Base-by-base conservation (phyloP, 2,329 filamentous ascomycete species). In the Colletotrichum spinosum region DNA sequence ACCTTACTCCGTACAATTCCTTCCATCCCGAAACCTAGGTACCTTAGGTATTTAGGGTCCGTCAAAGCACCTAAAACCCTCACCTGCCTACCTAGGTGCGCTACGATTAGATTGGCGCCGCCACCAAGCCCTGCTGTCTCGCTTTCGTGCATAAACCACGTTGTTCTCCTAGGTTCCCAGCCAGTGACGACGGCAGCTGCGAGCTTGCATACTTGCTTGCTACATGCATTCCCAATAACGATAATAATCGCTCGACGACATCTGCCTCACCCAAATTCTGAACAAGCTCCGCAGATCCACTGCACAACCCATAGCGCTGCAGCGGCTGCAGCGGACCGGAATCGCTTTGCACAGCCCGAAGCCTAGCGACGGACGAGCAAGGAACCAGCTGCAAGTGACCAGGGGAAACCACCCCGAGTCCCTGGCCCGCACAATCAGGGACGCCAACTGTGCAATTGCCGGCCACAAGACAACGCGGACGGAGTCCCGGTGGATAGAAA, bases 251-350 rank as follows among this genome's bases (percentile, higher is more conserved):
- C 25, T 25, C 25, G 25, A 25, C 25, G 4, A 25, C 25, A 25
- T 25, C 25, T 33, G 13, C 34, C 55, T 33, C 53, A n/a, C 12
- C 44, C 33, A 52, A 44, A 35, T 42, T 57, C 62, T 39, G 52
- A 13, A 39, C 41, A 62, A 56, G 58, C 52, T 65, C 58, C 58
- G 62, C 52, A 48, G 51, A 56, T 56, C 58, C 62, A 62, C 58
- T 52, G 42, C 34, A 25, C 49, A 46, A 42, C 51, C 60, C 48
- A 44, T 39, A 45, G 34, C 54, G 49, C 61, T 61, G 52, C 59
- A 17, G 15, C 17, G 17, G 17, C 17, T 17, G 17, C 17, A 56
- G 35, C 59, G 44, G 25, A 35, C 41, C 55, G 25, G 25, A 25
- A 37, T 38, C 13, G 42, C 15, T 12, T 38, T 65, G 62, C 62